Conservation (phyloP, 805 yeast genomes). For the Wickerhamomyces strasburgensis region DNA sequence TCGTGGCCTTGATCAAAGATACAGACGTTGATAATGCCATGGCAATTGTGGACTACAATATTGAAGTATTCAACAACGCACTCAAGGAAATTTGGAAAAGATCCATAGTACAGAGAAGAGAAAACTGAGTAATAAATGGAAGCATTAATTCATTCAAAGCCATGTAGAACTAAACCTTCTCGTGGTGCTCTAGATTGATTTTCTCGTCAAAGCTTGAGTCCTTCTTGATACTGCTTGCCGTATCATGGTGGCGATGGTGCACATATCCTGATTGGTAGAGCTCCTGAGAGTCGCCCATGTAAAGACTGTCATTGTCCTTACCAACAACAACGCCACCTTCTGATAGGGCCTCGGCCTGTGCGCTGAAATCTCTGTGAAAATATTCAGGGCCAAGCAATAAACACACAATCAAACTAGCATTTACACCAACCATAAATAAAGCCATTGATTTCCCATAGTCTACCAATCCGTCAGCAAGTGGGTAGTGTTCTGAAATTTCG, state of each 20-base stretch:
- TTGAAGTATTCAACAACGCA: conserved; percentile 71
- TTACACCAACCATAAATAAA: conserved; percentile 62
- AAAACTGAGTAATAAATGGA: too few relatives aligned
- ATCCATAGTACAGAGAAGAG: conserved; percentile 16
- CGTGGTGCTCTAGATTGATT: too few relatives aligned
- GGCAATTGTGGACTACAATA: conserved; percentile 84
- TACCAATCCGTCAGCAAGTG: conserved; percentile 29
- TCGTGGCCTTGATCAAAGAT: conserved; percentile 75
- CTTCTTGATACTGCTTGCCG: too few relatives aligned
- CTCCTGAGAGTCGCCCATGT: background rate
- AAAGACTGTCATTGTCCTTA: background rate
- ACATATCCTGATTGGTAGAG: too few relatives aligned
- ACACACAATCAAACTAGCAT: conserved; percentile 44
- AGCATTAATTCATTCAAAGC: too few relatives aligned
- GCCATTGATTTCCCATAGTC: conserved; percentile 72
- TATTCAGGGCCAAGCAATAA: conserved; percentile 56
- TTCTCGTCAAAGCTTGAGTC: too few relatives aligned
- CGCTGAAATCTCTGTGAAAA: conserved; percentile 33
- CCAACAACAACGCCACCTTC: background rate
- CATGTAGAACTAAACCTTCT: too few relatives aligned
- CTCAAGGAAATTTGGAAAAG: conserved; percentile 57
- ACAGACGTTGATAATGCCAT: conserved; percentile 40
- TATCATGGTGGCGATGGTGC: too few relatives aligned
- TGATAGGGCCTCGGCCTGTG: conserved; percentile 13
- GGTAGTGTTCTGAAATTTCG: conserved; percentile 22